Conservation (phyloP, 192 early-diverging fungal genomes). For the Funneliformis mosseae region DNA sequence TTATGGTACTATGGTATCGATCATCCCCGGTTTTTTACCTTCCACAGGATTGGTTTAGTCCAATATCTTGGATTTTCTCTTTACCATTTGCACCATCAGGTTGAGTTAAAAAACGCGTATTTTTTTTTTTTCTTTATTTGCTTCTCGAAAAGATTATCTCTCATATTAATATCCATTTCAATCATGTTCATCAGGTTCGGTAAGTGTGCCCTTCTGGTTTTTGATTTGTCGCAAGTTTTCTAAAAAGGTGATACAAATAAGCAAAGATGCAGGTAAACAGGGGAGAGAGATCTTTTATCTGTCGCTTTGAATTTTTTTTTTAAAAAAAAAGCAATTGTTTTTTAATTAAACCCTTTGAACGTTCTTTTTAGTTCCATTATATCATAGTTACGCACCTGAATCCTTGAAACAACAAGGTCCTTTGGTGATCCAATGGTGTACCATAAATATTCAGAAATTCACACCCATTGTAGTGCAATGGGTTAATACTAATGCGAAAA, state of each 20-base stretch:
- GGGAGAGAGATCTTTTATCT: neutral
- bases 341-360: neutral
- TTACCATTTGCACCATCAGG: constrained; percentile 74
- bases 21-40: constrained; percentile 74
- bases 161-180: neutral
- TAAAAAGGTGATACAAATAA: neutral
- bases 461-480: neutral
- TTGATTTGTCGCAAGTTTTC: constrained; percentile 67
- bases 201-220: constrained; percentile 79
- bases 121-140: constrained; percentile 11
- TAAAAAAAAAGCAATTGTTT: neutral
- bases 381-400: constrained; percentile 20
- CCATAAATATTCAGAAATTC: neutral
- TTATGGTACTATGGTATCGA: constrained; percentile 69
- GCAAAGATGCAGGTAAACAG: neutral
- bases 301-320: neutral
- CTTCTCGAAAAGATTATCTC: neutral
- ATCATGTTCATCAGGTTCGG: constrained; percentile 55
- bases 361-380: neutral
- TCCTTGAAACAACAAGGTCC: neutral
- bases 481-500: neutral
- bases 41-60: constrained; percentile 78
- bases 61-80: constrained; percentile 64
- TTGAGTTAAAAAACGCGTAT: constrained; percentile 26
- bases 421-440: neutral